These are phyloP conservation scores for Naganishia antarctica DNA, from an alignment of 768 basidiomycete genomes.

Conservation along the genomic window DNA sequence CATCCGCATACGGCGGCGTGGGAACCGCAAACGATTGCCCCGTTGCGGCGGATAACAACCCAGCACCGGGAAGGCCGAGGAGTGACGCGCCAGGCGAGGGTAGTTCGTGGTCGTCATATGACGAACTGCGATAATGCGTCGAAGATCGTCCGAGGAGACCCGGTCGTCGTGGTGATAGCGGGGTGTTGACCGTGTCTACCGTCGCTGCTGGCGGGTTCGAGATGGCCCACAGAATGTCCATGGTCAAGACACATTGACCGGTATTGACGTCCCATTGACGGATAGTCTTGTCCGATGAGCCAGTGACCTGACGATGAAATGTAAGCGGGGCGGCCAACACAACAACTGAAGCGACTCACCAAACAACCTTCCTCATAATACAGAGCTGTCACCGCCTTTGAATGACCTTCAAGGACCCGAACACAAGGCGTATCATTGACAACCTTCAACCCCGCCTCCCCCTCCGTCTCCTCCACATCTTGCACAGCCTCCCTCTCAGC, in stretches of 20 bases:
- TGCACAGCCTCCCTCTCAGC: conserved; percentile 10
- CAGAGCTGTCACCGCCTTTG: conserved; percentile 82
- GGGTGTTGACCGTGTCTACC: conserved; percentile 22
- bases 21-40: conserved; percentile 68
- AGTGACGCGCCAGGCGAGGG: conserved; percentile 35
- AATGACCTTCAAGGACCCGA: conserved; percentile 79
- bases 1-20: conserved; percentile 81
- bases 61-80: conserved; percentile 42
- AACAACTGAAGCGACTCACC: conserved; percentile 51
- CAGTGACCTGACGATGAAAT: conserved; percentile 65
- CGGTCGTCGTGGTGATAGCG: conserved; percentile 30
- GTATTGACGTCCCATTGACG: conserved; percentile 97
- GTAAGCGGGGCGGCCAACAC: conserved; percentile 31
- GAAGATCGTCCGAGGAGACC: conserved; percentile 20
- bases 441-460: conserved; percentile 11
- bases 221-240: conserved; percentile 99
- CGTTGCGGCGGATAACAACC: conserved; percentile 54
- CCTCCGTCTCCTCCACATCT: background rate
- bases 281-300: conserved; percentile 94
- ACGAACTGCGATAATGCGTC: conserved; percentile 22
- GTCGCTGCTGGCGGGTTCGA: conserved; percentile 65
- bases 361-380: conserved; percentile 94
- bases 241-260: conserved; percentile 96
- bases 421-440: conserved; percentile 55
- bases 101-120: conserved; percentile 37